Evolutionary conservation across 78 protist genomes (phyloP).

Genomic region (Ministeria vibrans): DNA sequence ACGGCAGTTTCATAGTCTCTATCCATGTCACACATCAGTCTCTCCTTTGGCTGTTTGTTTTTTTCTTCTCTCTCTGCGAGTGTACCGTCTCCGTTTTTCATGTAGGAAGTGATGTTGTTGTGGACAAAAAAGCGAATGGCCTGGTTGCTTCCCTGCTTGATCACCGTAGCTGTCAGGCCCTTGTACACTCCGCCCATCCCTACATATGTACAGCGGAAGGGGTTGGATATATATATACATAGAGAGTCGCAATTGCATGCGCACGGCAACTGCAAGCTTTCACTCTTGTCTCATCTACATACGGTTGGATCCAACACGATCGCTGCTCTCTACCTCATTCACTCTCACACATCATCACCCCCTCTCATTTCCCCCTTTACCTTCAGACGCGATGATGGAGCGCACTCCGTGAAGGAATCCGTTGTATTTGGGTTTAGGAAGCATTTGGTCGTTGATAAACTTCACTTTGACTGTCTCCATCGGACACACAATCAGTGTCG

Average conservation of each 20-base stretch:
- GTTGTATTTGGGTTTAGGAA: constrained; percentile 3
- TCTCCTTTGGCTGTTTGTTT: too few relatives aligned
- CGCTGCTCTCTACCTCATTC: too few relatives aligned
- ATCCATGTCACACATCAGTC: too few relatives aligned
- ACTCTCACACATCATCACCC: background rate
- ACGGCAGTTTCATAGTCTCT: background rate
- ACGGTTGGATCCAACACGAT: too few relatives aligned
- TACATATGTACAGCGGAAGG: too few relatives aligned
- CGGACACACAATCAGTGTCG: constrained; percentile 25
- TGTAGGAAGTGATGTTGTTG: background rate
- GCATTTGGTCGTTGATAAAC: constrained; percentile 33
- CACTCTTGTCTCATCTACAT: too few relatives aligned
- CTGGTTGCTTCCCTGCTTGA: constrained; percentile 44
- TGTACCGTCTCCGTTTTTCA: background rate
- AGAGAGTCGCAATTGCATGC: background rate
- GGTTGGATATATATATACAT: too few relatives aligned
- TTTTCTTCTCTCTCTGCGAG: too few relatives aligned
- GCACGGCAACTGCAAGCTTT: background rate
- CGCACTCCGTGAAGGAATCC: constrained; percentile 22
- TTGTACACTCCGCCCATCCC: constrained; percentile 28
- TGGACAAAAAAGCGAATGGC: constrained; percentile 27
- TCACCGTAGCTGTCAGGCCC: constrained; percentile 28
- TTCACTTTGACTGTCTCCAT: constrained; percentile 39
- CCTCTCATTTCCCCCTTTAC: too few relatives aligned
- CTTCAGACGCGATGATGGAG: constrained; percentile 18